Evolutionary conservation across 805 yeast species (phyloP).

Genomic region (Lipomyces starkeyi): DNA sequence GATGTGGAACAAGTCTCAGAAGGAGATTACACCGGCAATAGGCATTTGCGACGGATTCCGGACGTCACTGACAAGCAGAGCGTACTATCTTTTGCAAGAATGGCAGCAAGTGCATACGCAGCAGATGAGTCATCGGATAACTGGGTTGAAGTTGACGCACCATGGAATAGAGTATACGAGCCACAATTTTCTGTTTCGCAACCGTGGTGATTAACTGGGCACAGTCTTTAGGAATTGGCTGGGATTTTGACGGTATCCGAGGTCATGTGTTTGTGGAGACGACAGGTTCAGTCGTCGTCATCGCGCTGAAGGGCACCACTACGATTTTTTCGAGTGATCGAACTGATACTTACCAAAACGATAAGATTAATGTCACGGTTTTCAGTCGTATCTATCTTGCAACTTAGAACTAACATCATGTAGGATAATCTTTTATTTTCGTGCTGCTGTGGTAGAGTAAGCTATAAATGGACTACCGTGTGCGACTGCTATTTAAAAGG

Average conservation of each 20-base stretch:
- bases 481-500: constrained; percentile 84
- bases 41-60: constrained; percentile 56
- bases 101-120: constrained; percentile 92
- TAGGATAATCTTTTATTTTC: constrained; percentile 83
- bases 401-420: background rate
- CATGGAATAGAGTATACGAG: constrained; percentile 33
- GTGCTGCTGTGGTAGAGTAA: constrained; percentile 94
- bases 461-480: constrained; percentile 91
- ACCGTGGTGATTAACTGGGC: constrained; percentile 35
- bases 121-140: constrained; percentile 75
- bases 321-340: constrained; percentile 66
- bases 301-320: constrained; percentile 89
- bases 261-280: constrained; percentile 85
- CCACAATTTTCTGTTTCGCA: background rate
- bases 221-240: constrained; percentile 73
- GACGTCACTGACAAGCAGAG: constrained; percentile 77
- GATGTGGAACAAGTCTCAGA: background rate
- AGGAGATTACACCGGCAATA: background rate
- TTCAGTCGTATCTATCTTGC: background rate
- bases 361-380: constrained; percentile 63
- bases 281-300: constrained; percentile 64
- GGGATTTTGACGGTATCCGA: constrained; percentile 83
- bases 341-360: constrained; percentile 77
- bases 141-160: constrained; percentile 72
- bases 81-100: constrained; percentile 72